A percentile compares a stretch with the other conserved stretches of the same genome.
These are phyloP conservation scores for Dioszegia crocea DNA, from an alignment of 768 basidiomycete species.

Conservation along the genomic window DNA sequence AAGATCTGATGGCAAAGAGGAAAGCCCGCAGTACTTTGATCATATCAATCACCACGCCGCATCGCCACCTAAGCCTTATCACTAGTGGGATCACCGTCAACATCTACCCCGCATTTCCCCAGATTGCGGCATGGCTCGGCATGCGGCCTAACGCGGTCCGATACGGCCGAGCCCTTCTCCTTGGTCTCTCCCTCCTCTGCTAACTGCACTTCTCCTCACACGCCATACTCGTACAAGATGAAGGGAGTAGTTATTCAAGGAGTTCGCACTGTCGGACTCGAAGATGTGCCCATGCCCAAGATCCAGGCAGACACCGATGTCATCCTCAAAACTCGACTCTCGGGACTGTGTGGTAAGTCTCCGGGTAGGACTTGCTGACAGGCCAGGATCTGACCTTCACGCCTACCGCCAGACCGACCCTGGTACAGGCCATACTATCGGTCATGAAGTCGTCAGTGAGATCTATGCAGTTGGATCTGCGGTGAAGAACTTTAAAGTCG, in stretches of 20 bases:
- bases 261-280: slow-evolving; percentile 17
- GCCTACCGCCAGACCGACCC: slow-evolving; percentile 22
- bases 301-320: slow-evolving; percentile 26
- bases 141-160: no score
- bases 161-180: no score
- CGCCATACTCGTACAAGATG: slow-evolving; percentile 19
- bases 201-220: no score
- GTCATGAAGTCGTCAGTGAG: slow-evolving; percentile 39
- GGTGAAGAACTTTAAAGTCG: slow-evolving; percentile 45
- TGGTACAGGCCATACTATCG: slow-evolving; percentile 23
- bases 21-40: no score
- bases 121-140: no score
- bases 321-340: slow-evolving; percentile 30
- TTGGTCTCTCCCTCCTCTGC: no score
- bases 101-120: no score
- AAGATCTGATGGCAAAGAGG: background rate
- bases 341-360: slow-evolving; percentile 39
- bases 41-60: no score
- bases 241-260: slow-evolving; percentile 30
- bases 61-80: no score
- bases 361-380: background rate
- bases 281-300: slow-evolving; percentile 24
- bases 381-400: slow-evolving; percentile 38
- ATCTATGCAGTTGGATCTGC: slow-evolving; percentile 33
- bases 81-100: no score